Evolutionary conservation across 495 filamentous ascomycete species (phyloP).

Genomic region (Trichoderma erinaceum): DNA sequence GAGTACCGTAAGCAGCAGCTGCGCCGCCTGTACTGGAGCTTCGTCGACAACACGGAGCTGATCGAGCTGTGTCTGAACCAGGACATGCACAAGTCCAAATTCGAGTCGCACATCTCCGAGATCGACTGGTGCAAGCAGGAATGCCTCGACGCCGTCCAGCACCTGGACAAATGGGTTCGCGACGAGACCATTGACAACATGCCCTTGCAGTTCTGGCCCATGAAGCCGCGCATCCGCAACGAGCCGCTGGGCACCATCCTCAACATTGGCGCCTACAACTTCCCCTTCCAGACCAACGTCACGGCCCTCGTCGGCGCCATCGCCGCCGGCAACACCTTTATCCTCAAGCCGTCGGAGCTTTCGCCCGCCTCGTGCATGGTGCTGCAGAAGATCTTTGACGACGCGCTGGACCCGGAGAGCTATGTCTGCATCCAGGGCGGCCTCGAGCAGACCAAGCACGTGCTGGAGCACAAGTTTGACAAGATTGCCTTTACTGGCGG

Average conservation of each 20-base stretch:
- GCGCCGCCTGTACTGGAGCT: slow-evolving; percentile 86
- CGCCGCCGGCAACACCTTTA: slow-evolving; percentile 78
- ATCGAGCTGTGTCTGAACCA: slow-evolving; percentile 62
- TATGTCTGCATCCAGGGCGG: slow-evolving; percentile 77
- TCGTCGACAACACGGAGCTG: slow-evolving; percentile 67
- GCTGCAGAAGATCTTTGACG: slow-evolving; percentile 67
- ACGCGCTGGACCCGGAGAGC: slow-evolving; percentile 67
- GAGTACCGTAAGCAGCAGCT: slow-evolving; percentile 79
- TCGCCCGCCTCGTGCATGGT: slow-evolving; percentile 69
- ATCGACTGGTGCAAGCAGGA: slow-evolving; percentile 69
- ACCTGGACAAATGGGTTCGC: slow-evolving; percentile 73
- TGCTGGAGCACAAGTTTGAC: slow-evolving; percentile 88
- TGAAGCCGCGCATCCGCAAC: slow-evolving; percentile 75
- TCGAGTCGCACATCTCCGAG: slow-evolving; percentile 68
- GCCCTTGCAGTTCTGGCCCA: slow-evolving; percentile 53
- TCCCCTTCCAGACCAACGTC: slow-evolving; percentile 73
- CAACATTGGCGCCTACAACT: slow-evolving; percentile 92
- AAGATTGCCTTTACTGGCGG: slow-evolving; percentile 96
- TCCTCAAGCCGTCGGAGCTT: slow-evolving; percentile 85
- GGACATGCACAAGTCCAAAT: slow-evolving; percentile 67
- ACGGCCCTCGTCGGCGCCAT: slow-evolving; percentile 84
- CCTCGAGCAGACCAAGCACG: slow-evolving; percentile 68
- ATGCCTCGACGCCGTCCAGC: slow-evolving; percentile 65
- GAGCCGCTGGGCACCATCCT: slow-evolving; percentile 80
- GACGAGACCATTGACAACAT: slow-evolving; percentile 73